Base-by-base conservation (phyloP, 768 basidiomycete species). In the Xerocomellus intermedius region DNA sequence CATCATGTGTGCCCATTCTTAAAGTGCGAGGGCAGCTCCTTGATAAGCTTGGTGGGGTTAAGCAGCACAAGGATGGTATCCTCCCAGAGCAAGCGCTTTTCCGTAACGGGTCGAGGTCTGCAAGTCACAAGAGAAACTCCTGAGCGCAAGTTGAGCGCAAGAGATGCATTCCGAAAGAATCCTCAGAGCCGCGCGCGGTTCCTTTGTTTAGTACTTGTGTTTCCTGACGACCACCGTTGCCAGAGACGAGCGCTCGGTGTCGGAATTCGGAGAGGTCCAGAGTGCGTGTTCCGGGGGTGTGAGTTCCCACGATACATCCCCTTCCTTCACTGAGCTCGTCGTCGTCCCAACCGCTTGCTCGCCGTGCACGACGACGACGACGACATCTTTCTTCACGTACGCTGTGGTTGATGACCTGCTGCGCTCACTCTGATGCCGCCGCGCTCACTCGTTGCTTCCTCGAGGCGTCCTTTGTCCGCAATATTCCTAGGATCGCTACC, bases 381-480 rank as follows among this genome's bases (percentile, higher is more conserved):
- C 60, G 45, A 46, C 42, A 44, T 28, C 21, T 55, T 45, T 52
- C 50, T 48, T 42, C 33, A 39, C 44, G 51, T 50, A 22, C 57
- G 56, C 55, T 54, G 63, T 63, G 60, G 48, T 70, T 69, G 54
- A 70, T 70, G 69, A 67, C 52, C 59, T 55, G 42, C 56, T 61
- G 57, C 45, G 50, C 64, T 45, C 48, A 52, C 48, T 60, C 64
- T 70, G 69, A 83, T 83, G 82, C 78, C 80, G 66, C 70, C 80
- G 56, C 81, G 82, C 66, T 75, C 78, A 51, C 54, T 71, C 46
- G 64, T 71, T 64, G 56, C 73, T 57, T 63, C 70, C 56, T 69
- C 75, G 68, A 74, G 71, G 57, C 82, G 82, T 64, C 82, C 82
- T 69, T 76, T 81, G 71, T 85, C 83, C 57, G 83, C 82, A 63